A percentile compares a stretch with the other conserved stretches of the same genome.
Evolutionary conservation across 495 filamentous ascomycete genomes (phyloP).

Genomic region (Lichina pygmaea): DNA sequence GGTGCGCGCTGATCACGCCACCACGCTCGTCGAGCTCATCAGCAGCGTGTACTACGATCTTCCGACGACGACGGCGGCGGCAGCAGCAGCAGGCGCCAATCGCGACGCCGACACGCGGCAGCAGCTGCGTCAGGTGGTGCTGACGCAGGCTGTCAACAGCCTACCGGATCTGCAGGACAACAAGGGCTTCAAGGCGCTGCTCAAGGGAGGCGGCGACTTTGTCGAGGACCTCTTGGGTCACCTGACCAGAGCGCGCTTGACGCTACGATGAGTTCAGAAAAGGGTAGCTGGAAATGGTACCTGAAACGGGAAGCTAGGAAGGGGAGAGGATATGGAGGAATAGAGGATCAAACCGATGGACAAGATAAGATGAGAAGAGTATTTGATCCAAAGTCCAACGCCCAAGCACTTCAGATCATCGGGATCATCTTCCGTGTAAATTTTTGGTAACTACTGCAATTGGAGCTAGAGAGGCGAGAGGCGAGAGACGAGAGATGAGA

Average conservation of each 20-base stretch:
- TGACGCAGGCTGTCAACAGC: background rate
- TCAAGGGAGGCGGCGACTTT: background rate
- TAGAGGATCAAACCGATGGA: no score
- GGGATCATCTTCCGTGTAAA: no score
- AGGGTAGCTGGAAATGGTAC: background rate
- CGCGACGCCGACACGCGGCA: background rate
- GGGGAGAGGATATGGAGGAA: no score
- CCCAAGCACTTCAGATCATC: no score
- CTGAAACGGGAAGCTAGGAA: no score
- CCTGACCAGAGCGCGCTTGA: background rate
- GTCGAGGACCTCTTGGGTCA: conserved; percentile 1
- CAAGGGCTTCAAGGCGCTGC: background rate
- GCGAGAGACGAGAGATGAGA: no score
- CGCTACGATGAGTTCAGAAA: background rate
- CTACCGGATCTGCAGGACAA: conserved; percentile 1
- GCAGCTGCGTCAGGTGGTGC: background rate
- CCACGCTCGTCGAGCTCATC: conserved; percentile 1
- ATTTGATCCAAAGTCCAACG: no score
- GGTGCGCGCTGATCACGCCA: background rate
- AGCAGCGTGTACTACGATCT: background rate
- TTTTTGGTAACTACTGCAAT: no score
- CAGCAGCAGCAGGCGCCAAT: background rate
- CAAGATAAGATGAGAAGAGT: no score
- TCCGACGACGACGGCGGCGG: background rate
- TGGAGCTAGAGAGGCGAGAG: no score